Conservation (phyloP, 345 rosid species). For the Sonneratia caseolaris region DNA sequence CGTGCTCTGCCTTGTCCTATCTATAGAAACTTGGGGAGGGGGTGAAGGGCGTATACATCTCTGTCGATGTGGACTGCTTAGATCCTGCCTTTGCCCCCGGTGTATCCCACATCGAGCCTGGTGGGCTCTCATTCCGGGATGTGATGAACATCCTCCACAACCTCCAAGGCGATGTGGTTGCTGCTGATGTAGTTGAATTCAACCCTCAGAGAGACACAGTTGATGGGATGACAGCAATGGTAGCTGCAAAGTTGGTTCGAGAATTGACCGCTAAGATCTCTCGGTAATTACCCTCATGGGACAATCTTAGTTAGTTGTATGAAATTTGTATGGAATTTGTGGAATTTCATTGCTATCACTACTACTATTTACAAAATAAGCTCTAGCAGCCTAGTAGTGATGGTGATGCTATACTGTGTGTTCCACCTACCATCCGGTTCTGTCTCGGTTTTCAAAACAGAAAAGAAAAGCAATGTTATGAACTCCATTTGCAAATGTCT, state of each 20-base stretch:
- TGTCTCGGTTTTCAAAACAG: not conserved
- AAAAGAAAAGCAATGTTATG: not conserved
- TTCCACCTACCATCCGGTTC: not conserved
- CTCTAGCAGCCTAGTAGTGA: not conserved
- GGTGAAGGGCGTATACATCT: slow-evolving; percentile 84
- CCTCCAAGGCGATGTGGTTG: slow-evolving; percentile 74
- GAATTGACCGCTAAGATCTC: slow-evolving; percentile 90
- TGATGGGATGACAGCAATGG: slow-evolving; percentile 99
- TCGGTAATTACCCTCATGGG: slow-evolving; percentile 20
- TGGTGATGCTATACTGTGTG: not conserved
- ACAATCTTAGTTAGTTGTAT: not conserved
- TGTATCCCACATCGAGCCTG: slow-evolving; percentile 96
- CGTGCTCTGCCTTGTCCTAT: not conserved
- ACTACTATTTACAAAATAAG: not conserved
- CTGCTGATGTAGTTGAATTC: slow-evolving; percentile 93
- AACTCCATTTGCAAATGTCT: not conserved
- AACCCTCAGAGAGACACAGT: slow-evolving; percentile 98
- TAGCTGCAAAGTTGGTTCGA: slow-evolving; percentile 93
- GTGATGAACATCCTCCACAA: slow-evolving; percentile 85
- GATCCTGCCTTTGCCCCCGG: slow-evolving; percentile 99
- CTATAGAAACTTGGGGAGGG: slow-evolving; percentile 92
- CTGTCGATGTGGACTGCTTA: slow-evolving; percentile 85
- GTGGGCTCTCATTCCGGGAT: slow-evolving; percentile 91
- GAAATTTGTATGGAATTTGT: not conserved
- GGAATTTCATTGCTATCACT: not conserved